Conservation (phyloP, 1,284 basidiomycete genomes). For the Ustilago vetiveriae region DNA sequence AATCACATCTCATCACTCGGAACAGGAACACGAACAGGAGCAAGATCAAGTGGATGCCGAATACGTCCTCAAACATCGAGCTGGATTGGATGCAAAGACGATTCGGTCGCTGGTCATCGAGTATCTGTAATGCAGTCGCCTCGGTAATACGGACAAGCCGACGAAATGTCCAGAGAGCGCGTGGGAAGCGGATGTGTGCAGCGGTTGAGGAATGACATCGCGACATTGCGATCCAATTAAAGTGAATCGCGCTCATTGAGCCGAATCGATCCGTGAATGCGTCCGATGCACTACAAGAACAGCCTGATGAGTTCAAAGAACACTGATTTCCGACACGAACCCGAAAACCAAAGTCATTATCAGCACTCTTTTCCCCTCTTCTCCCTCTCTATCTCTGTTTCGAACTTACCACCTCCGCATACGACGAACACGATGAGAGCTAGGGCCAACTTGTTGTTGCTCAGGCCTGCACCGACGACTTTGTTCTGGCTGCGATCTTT, state of each 20-base stretch:
- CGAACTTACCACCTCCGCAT: slow-evolving; percentile 44
- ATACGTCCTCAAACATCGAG: slow-evolving; percentile 27
- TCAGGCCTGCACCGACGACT: slow-evolving; percentile 4
- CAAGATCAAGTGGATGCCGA: slow-evolving; percentile 19
- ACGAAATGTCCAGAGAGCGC: too few relatives aligned
- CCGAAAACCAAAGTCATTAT: not conserved
- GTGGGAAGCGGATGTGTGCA: not conserved
- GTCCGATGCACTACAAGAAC: slow-evolving; percentile 44
- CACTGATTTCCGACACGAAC: slow-evolving; percentile 17
- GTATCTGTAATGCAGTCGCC: slow-evolving; percentile 12
- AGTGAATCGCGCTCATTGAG: too few relatives aligned
- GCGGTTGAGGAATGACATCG: too few relatives aligned
- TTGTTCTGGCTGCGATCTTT: slow-evolving; percentile 1
- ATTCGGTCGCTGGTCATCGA: slow-evolving; percentile 16
- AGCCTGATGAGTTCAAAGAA: slow-evolving; percentile 47
- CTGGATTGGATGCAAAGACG: slow-evolving; percentile 18
- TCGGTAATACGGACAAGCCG: too few relatives aligned
- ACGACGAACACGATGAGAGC: slow-evolving; percentile 45
- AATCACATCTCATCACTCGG: not conserved
- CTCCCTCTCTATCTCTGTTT: not conserved
- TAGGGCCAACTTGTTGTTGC: slow-evolving; percentile 21
- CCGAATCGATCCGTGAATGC: too few relatives aligned
- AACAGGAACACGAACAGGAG: not conserved
- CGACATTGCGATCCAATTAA: too few relatives aligned
- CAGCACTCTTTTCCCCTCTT: not conserved